Conservation (phyloP, 257 asterid genomes). For the Anisodus tanguticus region DNA sequence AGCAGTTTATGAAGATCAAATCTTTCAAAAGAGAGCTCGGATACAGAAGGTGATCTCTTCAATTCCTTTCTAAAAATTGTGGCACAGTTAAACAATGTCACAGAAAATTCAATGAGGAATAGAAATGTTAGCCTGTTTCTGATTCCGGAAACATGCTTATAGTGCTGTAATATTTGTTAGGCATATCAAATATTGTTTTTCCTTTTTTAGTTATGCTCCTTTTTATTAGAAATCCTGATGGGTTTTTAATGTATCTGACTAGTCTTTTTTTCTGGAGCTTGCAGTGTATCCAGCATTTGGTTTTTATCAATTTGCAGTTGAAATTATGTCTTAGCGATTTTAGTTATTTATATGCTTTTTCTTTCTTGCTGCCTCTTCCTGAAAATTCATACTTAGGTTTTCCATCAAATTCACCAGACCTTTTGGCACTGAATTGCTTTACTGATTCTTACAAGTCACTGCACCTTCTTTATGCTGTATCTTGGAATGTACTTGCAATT, state of each 20-base stretch:
- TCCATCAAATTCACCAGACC: neutral
- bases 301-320: neutral
- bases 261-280: neutral
- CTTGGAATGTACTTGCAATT: slow-evolving; percentile 19
- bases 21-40: slow-evolving; percentile 85
- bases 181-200: slow-evolving; percentile 13
- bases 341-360: neutral
- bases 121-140: slow-evolving; percentile 14
- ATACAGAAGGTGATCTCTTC: slow-evolving; percentile 67
- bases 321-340: neutral
- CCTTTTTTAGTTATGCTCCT: neutral
- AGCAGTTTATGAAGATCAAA: slow-evolving; percentile 82
- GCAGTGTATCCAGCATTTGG: neutral
- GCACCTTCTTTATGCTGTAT: slow-evolving; percentile 1
- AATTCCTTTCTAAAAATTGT: neutral
- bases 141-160: slow-evolving; percentile 20
- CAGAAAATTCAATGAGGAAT: slow-evolving; percentile 13
- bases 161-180: slow-evolving; percentile 25
- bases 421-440: neutral
- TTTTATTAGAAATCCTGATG: neutral
- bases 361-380: neutral
- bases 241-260: neutral
- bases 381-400: neutral
- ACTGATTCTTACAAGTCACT: neutral
- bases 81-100: neutral